Percentiles rank a stretch among this genome's conserved stretches.
Evolutionary conservation across 495 filamentous ascomycete species (phyloP).

Genomic region (Xylaria intraflava): DNA sequence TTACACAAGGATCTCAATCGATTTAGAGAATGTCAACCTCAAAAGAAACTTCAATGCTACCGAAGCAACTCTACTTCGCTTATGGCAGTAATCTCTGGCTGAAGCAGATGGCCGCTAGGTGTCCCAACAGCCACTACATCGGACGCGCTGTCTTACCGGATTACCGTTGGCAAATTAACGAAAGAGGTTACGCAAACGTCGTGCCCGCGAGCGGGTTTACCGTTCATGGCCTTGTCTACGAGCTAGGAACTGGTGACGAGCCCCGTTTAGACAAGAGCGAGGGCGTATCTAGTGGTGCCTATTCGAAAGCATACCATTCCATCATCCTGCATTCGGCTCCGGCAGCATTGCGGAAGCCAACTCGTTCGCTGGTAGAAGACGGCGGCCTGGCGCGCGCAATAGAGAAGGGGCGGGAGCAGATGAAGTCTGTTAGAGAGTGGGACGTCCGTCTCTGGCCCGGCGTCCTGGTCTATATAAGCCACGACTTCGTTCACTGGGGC

Average conservation of each 20-base stretch:
- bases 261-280: constrained; percentile 44
- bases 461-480: constrained; percentile 45
- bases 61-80: constrained; percentile 54
- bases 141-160: constrained; percentile 43
- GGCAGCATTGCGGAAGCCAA: background rate
- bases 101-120: constrained; percentile 59
- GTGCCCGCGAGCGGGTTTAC: constrained; percentile 30
- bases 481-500: constrained; percentile 32
- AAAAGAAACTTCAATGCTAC: background rate
- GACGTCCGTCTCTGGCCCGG: background rate
- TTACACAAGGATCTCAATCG: background rate
- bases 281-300: constrained; percentile 54
- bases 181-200: constrained; percentile 64
- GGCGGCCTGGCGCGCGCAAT: background rate
- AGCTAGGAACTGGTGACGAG: constrained; percentile 40
- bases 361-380: background rate
- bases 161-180: constrained; percentile 63
- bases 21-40: background rate
- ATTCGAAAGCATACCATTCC: constrained; percentile 30
- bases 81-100: constrained; percentile 68
- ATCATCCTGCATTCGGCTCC: constrained; percentile 8
- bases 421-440: background rate
- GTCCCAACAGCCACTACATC: constrained; percentile 43
- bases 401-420: background rate
- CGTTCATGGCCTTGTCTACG: constrained; percentile 48